Percentiles rank a stretch among this genome's conserved stretches.
These are phyloP conservation scores for Solanum lycopersicoides DNA, from an alignment of 257 asterid species.

Conservation along the genomic window DNA sequence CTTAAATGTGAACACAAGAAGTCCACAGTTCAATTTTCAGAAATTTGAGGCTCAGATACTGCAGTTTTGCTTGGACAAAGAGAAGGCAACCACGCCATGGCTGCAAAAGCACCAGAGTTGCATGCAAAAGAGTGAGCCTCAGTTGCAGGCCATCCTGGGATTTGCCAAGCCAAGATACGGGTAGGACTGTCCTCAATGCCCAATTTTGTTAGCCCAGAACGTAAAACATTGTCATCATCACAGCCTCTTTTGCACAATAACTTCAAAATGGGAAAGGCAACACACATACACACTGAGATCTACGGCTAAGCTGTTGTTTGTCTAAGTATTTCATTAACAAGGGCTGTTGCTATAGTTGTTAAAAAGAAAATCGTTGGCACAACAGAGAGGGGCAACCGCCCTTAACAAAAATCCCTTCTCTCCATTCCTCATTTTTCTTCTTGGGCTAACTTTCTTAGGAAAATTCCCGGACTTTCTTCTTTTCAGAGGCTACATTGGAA, in stretches of 20 bases:
- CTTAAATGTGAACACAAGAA: neutral
- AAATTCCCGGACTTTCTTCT: neutral
- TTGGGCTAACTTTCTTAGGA: neutral
- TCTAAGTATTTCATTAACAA: neutral
- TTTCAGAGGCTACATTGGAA: neutral
- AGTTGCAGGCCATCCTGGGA: neutral
- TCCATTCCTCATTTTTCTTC: neutral
- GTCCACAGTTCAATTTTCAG: neutral
- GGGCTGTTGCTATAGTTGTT: neutral
- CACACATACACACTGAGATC: neutral
- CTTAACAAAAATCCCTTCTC: neutral
- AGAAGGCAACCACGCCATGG: constrained; percentile 1
- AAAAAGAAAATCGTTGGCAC: neutral
- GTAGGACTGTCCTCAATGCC: neutral
- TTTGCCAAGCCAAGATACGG: neutral
- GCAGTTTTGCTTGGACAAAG: neutral
- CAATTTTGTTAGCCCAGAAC: neutral
- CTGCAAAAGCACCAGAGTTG: constrained; percentile 11
- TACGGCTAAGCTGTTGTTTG: neutral
- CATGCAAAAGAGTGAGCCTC: neutral
- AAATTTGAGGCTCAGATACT: neutral
- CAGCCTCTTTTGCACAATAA: neutral
- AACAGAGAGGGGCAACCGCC: neutral
- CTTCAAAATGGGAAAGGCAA: neutral
- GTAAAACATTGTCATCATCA: neutral